Evolutionary conservation across 352 stramenopile species (phyloP), one percentile per base, ranked within the genome.

Genomic region (Elongisporangium senticosum): DNA sequence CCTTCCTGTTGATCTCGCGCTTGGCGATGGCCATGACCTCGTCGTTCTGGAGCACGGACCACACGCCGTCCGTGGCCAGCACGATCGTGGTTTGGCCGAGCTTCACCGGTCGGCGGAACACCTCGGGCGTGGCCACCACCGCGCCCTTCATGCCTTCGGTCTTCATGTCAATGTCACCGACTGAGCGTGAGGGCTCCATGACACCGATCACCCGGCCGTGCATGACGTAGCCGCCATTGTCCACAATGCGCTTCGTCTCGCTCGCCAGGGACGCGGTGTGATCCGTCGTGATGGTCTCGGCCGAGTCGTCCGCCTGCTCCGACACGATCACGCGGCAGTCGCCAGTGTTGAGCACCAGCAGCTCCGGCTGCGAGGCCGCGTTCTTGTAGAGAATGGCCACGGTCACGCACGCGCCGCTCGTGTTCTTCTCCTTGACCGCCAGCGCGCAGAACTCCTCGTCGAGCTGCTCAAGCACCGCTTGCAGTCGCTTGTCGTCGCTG

Each of bases 161-260:
- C 61, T 93, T 93, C 69, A 91, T 74, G 55, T 92, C 83, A n/a
- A 91, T 80, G 53, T 96, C 88, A 19, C 88, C 87, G 26, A 96
- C 87, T 5, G 78, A 83, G 20, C 88, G 72, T n/a, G 90, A 93
- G 2, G 89, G 84, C 33, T 90, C 87, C 5, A 96, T 53, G 28
- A 92, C 70, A 15, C 87, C 87, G 20, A 83, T 79, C 39, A 96
- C 78, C 10, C 84, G 81, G 13, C 75, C 75, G 56, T 88, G 82
- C 23, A 83, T 67, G 17, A 95, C 82, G 55, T 71, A 77, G 20
- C 79, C 87, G 23, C 87, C 87, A 26, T 75, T 87, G 26, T 63
- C 59, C 8, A 83, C 49, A 49, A 87, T 83, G 24, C 87, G 78
- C 59, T 68, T 62, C 40, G 76, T 77, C 60, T 96, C 87, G 10